phyloP scores from a whole-genome alignment of 192 early-diverging fungal genomes.

The Martensiomyces pterosporus region DNA sequence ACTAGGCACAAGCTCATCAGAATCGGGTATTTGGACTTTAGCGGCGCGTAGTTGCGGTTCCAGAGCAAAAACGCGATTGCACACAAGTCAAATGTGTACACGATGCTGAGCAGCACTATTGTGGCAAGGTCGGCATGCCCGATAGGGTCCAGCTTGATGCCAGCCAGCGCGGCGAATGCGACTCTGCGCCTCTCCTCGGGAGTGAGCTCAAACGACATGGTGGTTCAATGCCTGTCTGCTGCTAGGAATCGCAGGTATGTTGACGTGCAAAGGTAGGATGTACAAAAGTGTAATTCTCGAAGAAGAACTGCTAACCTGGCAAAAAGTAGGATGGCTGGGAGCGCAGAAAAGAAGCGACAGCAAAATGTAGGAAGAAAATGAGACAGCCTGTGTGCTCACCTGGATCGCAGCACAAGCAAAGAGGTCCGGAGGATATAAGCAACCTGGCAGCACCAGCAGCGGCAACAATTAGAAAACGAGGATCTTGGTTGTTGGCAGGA shows the following conservation, averaged over 20 bases:
- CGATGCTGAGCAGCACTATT: constrained; percentile 16
- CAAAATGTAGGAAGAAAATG: too few species aligned
- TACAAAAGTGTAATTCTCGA: too few species aligned
- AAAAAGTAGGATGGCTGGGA: too few species aligned
- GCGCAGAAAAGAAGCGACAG: too few species aligned
- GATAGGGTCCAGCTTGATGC: constrained; percentile 36
- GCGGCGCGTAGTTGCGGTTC: constrained; percentile 49
- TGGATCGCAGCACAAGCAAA: too few species aligned
- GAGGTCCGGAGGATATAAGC: too few species aligned
- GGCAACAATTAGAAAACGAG: background rate
- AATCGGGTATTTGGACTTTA: constrained; percentile 50
- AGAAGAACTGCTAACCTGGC: too few species aligned
- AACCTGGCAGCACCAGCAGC: background rate
- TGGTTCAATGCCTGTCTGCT: too few species aligned
- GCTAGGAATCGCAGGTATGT: too few species aligned
- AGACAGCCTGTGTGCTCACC: too few species aligned
- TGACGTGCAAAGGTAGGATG: too few species aligned
- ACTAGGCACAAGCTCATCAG: constrained; percentile 39
- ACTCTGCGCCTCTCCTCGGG: constrained; percentile 19
- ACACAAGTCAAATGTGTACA: constrained; percentile 31
- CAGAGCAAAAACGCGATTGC: constrained; percentile 28
- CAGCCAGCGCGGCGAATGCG: constrained; percentile 16
- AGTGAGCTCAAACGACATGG: constrained; percentile 41
- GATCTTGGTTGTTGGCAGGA: too few species aligned
- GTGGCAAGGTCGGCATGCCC: constrained; percentile 32